phyloP scores from a whole-genome alignment of 305 asterid genomes.

The Rubia tinctorum region DNA sequence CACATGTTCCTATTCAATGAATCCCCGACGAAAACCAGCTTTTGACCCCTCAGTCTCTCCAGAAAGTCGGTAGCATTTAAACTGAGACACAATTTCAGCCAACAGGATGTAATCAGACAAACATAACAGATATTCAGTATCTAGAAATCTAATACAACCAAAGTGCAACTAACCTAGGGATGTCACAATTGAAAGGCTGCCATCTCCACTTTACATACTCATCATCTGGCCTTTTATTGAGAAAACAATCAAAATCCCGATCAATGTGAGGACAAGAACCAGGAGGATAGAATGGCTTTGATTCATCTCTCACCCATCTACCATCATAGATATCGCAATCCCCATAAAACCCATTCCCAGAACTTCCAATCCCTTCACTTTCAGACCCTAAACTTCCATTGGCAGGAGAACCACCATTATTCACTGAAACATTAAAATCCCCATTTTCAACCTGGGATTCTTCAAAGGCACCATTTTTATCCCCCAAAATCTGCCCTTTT shows the following conservation, averaged over 20 bases:
- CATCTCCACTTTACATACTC: constrained; percentile 78
- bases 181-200: constrained; percentile 81
- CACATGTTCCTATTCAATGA: constrained; percentile 95
- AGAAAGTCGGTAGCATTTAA: constrained; percentile 82
- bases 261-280: constrained; percentile 88
- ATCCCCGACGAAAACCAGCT: constrained; percentile 83
- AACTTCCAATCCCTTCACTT: neutral
- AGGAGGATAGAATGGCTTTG: constrained; percentile 69
- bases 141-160: neutral
- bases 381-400: neutral
- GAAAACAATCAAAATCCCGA: constrained; percentile 78
- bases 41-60: constrained; percentile 73
- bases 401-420: neutral
- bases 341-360: constrained; percentile 30
- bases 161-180: constrained; percentile 53
- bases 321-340: constrained; percentile 84
- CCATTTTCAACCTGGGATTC: constrained; percentile 25
- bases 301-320: constrained; percentile 81
- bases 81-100: constrained; percentile 35
- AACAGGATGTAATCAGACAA: constrained; percentile 9
- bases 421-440: constrained; percentile 10
- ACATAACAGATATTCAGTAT: neutral
- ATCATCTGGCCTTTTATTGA: constrained; percentile 70
- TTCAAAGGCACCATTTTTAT: constrained; percentile 23
- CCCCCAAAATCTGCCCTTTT: neutral